Evolutionary conservation across 805 yeast genomes (phyloP).

Genomic region (Debaryomyces tyrocola): DNA sequence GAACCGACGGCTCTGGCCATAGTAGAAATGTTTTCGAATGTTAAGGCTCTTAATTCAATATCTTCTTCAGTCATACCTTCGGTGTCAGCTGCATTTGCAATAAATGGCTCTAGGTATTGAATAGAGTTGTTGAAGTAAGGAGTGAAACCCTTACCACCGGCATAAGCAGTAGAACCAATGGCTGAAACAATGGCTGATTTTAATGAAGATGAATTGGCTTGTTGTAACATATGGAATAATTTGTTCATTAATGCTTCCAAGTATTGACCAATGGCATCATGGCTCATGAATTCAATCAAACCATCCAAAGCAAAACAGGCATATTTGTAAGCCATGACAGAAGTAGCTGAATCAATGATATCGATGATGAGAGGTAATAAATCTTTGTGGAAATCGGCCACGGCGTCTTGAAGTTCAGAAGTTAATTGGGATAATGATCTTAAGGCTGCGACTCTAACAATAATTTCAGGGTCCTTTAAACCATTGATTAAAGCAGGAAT

Average conservation of each 20-base stretch:
- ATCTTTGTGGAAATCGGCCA: constrained; percentile 80
- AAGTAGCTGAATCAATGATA: constrained; percentile 83
- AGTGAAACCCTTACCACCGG: constrained; percentile 82
- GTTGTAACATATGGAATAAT: constrained; percentile 77
- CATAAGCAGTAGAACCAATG: constrained; percentile 95
- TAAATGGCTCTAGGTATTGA: constrained; percentile 77
- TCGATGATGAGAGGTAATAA: constrained; percentile 84
- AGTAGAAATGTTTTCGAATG: constrained; percentile 90
- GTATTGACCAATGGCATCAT: constrained; percentile 78
- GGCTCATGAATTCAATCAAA: constrained; percentile 84
- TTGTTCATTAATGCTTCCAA: constrained; percentile 89
- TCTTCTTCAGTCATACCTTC: constrained; percentile 87
- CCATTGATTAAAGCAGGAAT: constrained; percentile 75
- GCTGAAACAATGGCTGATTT: constrained; percentile 87
- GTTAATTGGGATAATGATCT: constrained; percentile 78
- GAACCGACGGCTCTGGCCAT: constrained; percentile 97
- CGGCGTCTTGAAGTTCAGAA: constrained; percentile 77
- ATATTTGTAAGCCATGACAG: constrained; percentile 80
- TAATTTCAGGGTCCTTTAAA: constrained; percentile 67
- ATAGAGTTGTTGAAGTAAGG: constrained; percentile 87
- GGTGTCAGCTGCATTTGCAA: constrained; percentile 62
- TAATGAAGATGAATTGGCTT: constrained; percentile 71
- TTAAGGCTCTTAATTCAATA: constrained; percentile 85
- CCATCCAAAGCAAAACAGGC: constrained; percentile 93
- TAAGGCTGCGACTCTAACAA: constrained; percentile 84